phyloP scores from a whole-genome alignment of 108 stramenopile species.

The Seminavis robusta region DNA sequence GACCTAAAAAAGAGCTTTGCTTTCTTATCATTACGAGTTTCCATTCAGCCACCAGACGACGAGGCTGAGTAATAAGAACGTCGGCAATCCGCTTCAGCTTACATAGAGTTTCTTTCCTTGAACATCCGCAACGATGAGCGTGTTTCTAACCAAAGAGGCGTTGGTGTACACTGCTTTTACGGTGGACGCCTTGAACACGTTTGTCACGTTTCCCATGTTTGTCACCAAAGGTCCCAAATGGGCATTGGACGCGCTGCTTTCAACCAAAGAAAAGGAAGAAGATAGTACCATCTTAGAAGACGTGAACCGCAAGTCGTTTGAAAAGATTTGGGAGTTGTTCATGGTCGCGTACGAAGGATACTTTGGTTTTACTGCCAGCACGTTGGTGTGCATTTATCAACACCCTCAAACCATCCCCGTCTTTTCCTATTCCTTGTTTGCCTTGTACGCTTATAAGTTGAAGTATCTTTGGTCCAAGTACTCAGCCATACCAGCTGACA shows the following conservation, averaged over 20 bases:
- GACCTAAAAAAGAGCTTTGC: too few species aligned
- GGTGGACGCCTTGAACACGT: slow-evolving; percentile 9
- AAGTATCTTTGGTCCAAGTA: not conserved
- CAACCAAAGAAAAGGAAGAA: not conserved
- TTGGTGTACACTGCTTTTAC: too few species aligned
- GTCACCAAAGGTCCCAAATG: slow-evolving; percentile 6
- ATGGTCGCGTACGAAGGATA: slow-evolving; percentile 2
- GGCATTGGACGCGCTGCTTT: not conserved
- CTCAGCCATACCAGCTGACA: not conserved
- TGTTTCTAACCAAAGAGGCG: too few species aligned
- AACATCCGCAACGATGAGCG: too few species aligned
- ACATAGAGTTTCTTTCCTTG: too few species aligned
- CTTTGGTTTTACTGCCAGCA: slow-evolving; percentile 4
- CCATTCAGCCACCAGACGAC: too few species aligned
- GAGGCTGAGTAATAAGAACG: too few species aligned
- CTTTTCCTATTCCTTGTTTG: slow-evolving; percentile 6
- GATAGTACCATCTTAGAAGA: slow-evolving; percentile 1
- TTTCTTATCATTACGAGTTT: too few species aligned
- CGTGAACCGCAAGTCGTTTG: slow-evolving; percentile 6
- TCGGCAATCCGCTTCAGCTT: too few species aligned
- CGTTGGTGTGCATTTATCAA: not conserved
- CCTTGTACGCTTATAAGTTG: slow-evolving; percentile 1
- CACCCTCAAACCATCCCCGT: slow-evolving; percentile 4
- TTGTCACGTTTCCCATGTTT: slow-evolving; percentile 1
- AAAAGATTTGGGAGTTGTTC: slow-evolving; percentile 7